Base-by-base conservation (phyloP, 1,284 basidiomycete genomes). In the Microbotryomycetes sp. region DNA sequence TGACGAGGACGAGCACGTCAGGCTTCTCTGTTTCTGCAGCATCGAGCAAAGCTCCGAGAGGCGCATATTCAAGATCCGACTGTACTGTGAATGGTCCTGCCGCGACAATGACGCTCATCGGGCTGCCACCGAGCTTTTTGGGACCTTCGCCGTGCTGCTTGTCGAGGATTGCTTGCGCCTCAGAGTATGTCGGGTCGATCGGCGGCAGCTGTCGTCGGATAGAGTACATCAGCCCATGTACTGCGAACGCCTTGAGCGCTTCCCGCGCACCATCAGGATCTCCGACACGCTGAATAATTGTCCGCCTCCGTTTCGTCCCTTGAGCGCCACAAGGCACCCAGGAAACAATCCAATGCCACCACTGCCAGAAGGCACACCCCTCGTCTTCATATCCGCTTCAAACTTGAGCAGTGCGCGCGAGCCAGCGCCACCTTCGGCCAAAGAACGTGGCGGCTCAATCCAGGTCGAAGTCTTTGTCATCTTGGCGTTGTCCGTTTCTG, bases 221-320 rank as follows among this genome's bases (percentile, higher is more conserved):
- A 7, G 6, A 24, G 1, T 7, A 50, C 26, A 18, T 56, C 45
- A 55, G 45, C 21, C 21, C n/a, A n/a, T n/a, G n/a, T 21, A 35
- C 28, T 54, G 45, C 45, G 24, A 49, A 5, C 28, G 5, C 5
- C 13, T 26, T 54, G 47, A 6, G 23, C 18, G 35, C 35, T 41
- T 18, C 21, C 18, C 18, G 51, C 79, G 60, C 65, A 88, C 91
- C 69, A 86, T 79, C 41, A 97, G 75, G 15, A 97, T 80, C 72
- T 97, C 91, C 27, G 84, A 83, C 0, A 87, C 92, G 16, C 85
- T 80, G 73, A 97, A 98, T 74, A 83, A 85, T 2, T 84, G 85
- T 4, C 89, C 92, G 1, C 91, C 90, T 2, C 91, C 92, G 74
- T 97, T 97, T 71, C 83, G 83, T 0, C 96, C 96, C 67, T 84